Conservation (phyloP, 352 stramenopile species). For the Phytopythium mirpurense region DNA sequence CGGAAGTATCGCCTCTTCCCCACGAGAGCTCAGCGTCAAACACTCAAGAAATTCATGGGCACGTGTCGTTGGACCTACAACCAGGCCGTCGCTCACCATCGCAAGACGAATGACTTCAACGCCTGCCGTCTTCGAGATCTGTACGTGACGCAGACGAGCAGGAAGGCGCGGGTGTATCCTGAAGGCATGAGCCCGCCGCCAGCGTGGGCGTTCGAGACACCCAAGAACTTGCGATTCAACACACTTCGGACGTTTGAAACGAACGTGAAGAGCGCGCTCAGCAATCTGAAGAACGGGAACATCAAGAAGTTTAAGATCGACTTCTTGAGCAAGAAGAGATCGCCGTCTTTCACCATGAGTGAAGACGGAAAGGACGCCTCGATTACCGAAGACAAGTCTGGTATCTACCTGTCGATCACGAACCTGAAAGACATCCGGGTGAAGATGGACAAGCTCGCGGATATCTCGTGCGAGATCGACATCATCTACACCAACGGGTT, state of each 20-base stretch:
- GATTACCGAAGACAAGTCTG: background rate
- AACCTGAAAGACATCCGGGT: background rate
- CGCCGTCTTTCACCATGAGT: too few relatives aligned
- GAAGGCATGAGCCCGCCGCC: too few relatives aligned
- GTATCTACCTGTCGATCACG: background rate
- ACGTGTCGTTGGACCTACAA: background rate
- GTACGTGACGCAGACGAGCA: background rate
- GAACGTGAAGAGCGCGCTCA: background rate
- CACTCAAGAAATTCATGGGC: background rate
- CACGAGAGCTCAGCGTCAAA: background rate
- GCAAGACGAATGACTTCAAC: background rate
- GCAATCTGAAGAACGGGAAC: background rate
- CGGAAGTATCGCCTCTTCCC: background rate
- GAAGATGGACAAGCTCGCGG: too few relatives aligned
- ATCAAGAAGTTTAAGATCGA: background rate
- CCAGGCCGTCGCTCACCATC: conserved; percentile 3
- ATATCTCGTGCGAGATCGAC: background rate
- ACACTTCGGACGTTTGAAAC: background rate
- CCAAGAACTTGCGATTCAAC: background rate
- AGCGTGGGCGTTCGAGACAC: background rate
- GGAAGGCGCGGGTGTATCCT: background rate
- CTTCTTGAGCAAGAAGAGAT: conserved; percentile 3
- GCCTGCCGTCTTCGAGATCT: background rate
- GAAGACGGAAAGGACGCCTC: too few relatives aligned
- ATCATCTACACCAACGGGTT: background rate